Evolutionary conservation across 2,329 filamentous ascomycete species (phyloP).

Genomic region (Colletotrichum tamarilloi): DNA sequence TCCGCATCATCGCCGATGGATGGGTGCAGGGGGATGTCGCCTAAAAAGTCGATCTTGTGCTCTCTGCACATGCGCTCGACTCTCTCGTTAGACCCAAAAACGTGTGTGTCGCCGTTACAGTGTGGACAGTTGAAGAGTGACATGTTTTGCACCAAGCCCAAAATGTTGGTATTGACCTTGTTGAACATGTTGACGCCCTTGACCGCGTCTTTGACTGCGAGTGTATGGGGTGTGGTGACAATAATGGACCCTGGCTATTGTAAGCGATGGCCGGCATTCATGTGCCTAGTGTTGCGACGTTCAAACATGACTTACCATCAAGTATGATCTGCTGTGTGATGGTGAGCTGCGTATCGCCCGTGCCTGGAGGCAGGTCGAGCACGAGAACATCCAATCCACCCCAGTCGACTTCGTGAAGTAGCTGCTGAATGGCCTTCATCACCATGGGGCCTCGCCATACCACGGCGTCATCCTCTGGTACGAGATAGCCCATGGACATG

Average conservation of each 20-base stretch:
- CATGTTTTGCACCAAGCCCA: conserved; percentile 96
- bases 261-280: not conserved
- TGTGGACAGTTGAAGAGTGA: conserved; percentile 83
- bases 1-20: conserved; percentile 90
- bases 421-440: conserved; percentile 95
- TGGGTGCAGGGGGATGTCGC: conserved; percentile 88
- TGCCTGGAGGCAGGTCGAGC: conserved; percentile 91
- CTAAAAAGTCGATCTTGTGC: conserved; percentile 81
- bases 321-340: conserved; percentile 94
- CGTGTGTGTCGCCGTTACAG: conserved; percentile 78
- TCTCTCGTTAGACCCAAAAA: conserved; percentile 77
- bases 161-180: conserved; percentile 81
- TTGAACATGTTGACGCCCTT: conserved; percentile 94
- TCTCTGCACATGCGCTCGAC: conserved; percentile 77
- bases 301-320: conserved; percentile 68
- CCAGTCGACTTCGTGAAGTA: conserved; percentile 96
- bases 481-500: conserved; percentile 98
- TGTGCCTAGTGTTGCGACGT: not conserved
- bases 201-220: conserved; percentile 90
- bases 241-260: conserved; percentile 76
- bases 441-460: conserved; percentile 98
- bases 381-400: conserved; percentile 88
- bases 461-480: conserved; percentile 82
- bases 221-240: conserved; percentile 92
- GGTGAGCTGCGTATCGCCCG: conserved; percentile 95